phyloP scores from a whole-genome alignment of 495 filamentous ascomycete species.

The Hypoxylon subgilvum region DNA sequence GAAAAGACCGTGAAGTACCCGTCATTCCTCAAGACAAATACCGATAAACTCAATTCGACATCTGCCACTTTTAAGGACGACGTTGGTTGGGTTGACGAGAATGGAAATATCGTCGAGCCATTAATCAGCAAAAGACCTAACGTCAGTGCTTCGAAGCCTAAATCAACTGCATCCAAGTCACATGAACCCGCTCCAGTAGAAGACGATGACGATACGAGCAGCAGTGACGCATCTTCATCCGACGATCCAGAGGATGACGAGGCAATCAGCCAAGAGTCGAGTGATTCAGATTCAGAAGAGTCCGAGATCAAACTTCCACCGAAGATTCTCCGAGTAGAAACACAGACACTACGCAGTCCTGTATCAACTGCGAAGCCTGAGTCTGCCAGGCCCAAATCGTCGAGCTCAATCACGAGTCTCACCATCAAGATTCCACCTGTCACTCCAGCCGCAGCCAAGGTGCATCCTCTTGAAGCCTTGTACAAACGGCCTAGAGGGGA shows the following conservation, averaged over 20 bases:
- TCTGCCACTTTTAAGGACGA: slow-evolving; percentile 70
- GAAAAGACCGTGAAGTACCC: slow-evolving; percentile 77
- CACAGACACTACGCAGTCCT: slow-evolving; percentile 28
- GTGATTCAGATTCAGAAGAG: slow-evolving; percentile 28
- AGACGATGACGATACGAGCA: slow-evolving; percentile 42
- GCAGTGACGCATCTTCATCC: slow-evolving; percentile 42
- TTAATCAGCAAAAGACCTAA: slow-evolving; percentile 44
- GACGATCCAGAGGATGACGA: slow-evolving; percentile 37
- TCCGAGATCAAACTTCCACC: slow-evolving; percentile 3
- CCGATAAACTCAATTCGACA: slow-evolving; percentile 38
- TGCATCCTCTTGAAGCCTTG: slow-evolving; percentile 87
- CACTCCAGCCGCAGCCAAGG: slow-evolving; percentile 53
- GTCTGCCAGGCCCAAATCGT: slow-evolving; percentile 47
- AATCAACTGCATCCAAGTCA: slow-evolving; percentile 18
- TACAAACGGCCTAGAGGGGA: slow-evolving; percentile 72
- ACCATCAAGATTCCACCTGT: slow-evolving; percentile 58
- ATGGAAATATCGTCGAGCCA: slow-evolving; percentile 74
- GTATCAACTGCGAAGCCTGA: slow-evolving; percentile 22
- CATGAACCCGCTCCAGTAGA: slow-evolving; percentile 23
- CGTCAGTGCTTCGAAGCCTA: slow-evolving; percentile 16
- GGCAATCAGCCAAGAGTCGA: slow-evolving; percentile 27
- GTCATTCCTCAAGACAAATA: slow-evolving; percentile 69
- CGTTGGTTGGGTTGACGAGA: slow-evolving; percentile 85
- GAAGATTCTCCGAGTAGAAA: slow-evolving; percentile 22
- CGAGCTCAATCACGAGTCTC: slow-evolving; percentile 51